These are phyloP conservation scores for Luvunga scandens DNA, from an alignment of 345 rosid species.

Conservation along the genomic window DNA sequence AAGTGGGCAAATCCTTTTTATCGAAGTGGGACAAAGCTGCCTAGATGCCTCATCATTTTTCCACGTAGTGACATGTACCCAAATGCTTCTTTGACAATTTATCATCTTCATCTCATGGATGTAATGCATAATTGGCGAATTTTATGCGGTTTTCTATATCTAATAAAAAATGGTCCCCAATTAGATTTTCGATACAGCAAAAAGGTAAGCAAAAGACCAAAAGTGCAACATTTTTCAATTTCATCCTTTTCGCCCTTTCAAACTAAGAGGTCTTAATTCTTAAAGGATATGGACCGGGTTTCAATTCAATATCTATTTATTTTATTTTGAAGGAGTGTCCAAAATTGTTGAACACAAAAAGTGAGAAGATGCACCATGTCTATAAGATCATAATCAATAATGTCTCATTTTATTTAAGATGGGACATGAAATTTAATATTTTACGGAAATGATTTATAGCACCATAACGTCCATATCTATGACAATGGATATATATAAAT, in stretches of 20 bases:
- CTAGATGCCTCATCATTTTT: slow-evolving; percentile 12
- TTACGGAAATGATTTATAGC: neutral
- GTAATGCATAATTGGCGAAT: neutral
- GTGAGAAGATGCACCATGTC: neutral
- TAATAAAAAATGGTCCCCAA: neutral
- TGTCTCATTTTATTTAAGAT: too few relatives aligned
- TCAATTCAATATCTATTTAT: neutral
- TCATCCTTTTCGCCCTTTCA: neutral
- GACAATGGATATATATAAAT: too few relatives aligned
- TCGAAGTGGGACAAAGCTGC: neutral
- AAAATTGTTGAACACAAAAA: neutral
- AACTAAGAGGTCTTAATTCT: neutral
- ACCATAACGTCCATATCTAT: neutral
- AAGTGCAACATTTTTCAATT: neutral
- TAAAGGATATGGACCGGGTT: neutral
- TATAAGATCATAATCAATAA: too few relatives aligned
- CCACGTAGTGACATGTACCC: neutral
- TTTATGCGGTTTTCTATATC: too few relatives aligned
- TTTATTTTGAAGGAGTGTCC: too few relatives aligned
- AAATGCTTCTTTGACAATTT: neutral
- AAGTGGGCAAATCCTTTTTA: neutral
- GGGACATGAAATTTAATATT: neutral
- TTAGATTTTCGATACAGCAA: neutral
- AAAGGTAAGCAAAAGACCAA: neutral
- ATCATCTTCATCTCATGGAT: neutral